phyloP scores from a whole-genome alignment of 805 yeast species.

The Wickerhamiella siamensis region DNA sequence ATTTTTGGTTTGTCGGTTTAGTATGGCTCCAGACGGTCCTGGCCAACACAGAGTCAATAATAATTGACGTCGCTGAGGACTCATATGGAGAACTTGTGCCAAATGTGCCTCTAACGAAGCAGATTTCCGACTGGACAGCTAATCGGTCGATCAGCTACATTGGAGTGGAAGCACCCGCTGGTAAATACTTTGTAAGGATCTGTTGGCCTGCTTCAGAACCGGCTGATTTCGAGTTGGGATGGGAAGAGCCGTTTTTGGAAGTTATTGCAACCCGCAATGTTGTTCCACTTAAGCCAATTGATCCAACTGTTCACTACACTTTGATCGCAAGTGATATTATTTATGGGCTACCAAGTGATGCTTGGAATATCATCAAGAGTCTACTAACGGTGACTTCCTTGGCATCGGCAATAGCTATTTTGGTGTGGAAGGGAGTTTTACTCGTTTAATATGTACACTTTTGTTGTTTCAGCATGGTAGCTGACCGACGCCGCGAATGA shows the following conservation, averaged over 20 bases:
- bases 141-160: neutral
- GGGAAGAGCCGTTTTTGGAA: constrained; percentile 7
- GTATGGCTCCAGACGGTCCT: constrained; percentile 3
- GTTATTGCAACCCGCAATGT: neutral
- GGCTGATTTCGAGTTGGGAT: constrained; percentile 16
- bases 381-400: neutral
- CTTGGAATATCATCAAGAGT: neutral
- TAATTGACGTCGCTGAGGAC: neutral
- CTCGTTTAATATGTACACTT: neutral
- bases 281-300: neutral
- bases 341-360: constrained; percentile 2
- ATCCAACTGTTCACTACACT: neutral
- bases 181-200: constrained; percentile 21
- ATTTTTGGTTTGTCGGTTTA: neutral
- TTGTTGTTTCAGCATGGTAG: constrained; percentile 30
- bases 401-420: neutral
- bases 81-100: neutral
- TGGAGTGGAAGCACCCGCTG: constrained; percentile 4
- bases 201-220: constrained; percentile 27
- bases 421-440: neutral
- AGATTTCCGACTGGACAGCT: neutral
- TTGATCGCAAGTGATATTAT: neutral
- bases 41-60: constrained; percentile 10
- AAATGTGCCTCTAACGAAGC: neutral
- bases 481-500: constrained; percentile 56